These are phyloP conservation scores for Fusarium buxicola DNA, from an alignment of 2,329 filamentous ascomycete species.

Conservation along the genomic window DNA sequence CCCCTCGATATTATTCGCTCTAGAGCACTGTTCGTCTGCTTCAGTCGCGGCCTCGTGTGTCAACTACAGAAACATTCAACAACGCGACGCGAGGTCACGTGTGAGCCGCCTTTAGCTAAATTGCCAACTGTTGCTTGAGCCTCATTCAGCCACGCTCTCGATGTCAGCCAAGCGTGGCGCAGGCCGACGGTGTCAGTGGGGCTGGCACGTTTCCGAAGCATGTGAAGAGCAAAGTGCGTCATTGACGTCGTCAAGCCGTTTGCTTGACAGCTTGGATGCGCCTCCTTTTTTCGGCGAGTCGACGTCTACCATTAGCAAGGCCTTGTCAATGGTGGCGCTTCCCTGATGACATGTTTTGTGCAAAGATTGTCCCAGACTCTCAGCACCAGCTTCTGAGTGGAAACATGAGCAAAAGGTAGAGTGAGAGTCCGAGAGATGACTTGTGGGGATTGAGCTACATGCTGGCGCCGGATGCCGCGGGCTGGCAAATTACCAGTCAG, in stretches of 20 bases:
- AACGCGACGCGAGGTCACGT: conserved; percentile 50
- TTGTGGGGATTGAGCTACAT: conserved; percentile 28
- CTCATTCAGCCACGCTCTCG: not conserved
- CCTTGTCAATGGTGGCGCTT: not conserved
- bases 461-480: conserved; percentile 29
- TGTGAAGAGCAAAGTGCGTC: conserved; percentile 44
- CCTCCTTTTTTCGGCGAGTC: not conserved
- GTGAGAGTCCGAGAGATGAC: conserved; percentile 14
- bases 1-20: conserved; percentile 12
- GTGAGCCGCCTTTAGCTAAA: not conserved
- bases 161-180: conserved; percentile 20
- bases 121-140: not conserved
- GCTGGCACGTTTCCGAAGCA: conserved; percentile 29
- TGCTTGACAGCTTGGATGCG: conserved; percentile 5
- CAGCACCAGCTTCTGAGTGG: not conserved
- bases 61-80: conserved; percentile 1
- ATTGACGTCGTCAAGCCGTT: conserved; percentile 29
- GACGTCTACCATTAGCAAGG: too few species aligned
- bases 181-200: conserved; percentile 25
- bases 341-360: not conserved
- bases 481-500: conserved; percentile 30
- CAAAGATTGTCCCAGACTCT: too few species aligned
- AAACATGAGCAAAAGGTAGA: conserved; percentile 4
- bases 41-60: conserved; percentile 20
- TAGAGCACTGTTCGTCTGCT: not conserved